Evolutionary conservation across 805 yeast genomes (phyloP).

Genomic region (Starmerella ratchasimensis): DNA sequence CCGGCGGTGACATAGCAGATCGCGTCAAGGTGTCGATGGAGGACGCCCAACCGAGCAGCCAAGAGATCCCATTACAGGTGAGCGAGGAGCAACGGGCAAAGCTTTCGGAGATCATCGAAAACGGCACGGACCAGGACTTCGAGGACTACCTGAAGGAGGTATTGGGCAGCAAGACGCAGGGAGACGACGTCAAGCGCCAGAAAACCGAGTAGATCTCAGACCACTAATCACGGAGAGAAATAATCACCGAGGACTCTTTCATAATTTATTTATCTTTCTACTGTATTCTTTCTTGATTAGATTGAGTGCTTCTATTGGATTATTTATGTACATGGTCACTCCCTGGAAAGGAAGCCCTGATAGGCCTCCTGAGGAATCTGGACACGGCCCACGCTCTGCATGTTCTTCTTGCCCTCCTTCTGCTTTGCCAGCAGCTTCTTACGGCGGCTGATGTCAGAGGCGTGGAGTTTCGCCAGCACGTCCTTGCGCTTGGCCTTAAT

Average conservation of each 20-base stretch:
- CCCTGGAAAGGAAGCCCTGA: slow-evolving; percentile 53
- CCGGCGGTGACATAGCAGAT: neutral
- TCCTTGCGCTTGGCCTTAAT: slow-evolving; percentile 88
- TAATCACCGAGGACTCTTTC: neutral
- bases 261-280: slow-evolving; percentile 1
- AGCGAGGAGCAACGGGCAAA: slow-evolving; percentile 40
- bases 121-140: slow-evolving; percentile 68
- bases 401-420: slow-evolving; percentile 80
- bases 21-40: slow-evolving; percentile 16
- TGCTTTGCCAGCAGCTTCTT: slow-evolving; percentile 78
- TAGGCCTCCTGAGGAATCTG: slow-evolving; percentile 73
- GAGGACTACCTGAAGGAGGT: slow-evolving; percentile 53
- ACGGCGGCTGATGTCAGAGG: slow-evolving; percentile 80
- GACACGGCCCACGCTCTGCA: slow-evolving; percentile 70
- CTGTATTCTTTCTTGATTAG: no score
- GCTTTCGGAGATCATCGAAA: slow-evolving; percentile 56
- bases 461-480: slow-evolving; percentile 86
- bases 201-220: neutral
- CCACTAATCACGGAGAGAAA: neutral
- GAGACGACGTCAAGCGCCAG: neutral
- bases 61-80: slow-evolving; percentile 31
- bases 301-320: neutral
- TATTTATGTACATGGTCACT: slow-evolving; percentile 7
- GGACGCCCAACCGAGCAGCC: slow-evolving; percentile 24
- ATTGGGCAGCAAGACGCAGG: slow-evolving; percentile 26